Evolutionary conservation across 2,329 filamentous ascomycete genomes (phyloP).

Genomic region (Epichloe gansuensis): DNA sequence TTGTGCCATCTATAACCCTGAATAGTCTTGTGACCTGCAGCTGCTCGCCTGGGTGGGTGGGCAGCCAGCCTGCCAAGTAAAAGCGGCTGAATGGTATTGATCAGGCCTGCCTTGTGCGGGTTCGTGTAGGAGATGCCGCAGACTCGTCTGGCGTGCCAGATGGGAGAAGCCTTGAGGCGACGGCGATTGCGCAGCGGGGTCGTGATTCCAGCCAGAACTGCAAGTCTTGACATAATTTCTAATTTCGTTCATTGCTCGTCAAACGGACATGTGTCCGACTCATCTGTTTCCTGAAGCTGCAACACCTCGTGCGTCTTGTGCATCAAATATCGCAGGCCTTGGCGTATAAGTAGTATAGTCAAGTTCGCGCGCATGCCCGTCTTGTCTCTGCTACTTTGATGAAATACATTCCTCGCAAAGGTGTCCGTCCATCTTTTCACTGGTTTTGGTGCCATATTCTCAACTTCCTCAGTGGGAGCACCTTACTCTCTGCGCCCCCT

Average conservation of each 20-base stretch:
- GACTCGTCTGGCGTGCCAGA: slow-evolving; percentile 19
- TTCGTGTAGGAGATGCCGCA: slow-evolving; percentile 41
- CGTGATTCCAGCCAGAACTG: slow-evolving; percentile 33
- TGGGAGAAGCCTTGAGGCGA: slow-evolving; percentile 12
- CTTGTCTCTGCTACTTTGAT: slow-evolving; percentile 18
- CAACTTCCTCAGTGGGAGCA: slow-evolving; percentile 34
- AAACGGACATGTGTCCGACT: slow-evolving; percentile 26
- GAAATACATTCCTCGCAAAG: slow-evolving; percentile 13
- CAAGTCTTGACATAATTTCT: slow-evolving; percentile 31
- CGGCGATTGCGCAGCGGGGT: slow-evolving; percentile 11
- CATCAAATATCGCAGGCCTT: slow-evolving; percentile 35
- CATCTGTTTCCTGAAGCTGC: slow-evolving; percentile 28
- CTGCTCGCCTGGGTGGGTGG: slow-evolving; percentile 31
- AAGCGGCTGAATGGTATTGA: slow-evolving; percentile 42
- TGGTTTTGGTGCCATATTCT: too few relatives aligned
- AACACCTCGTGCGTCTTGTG: slow-evolving; percentile 20
- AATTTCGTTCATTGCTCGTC: slow-evolving; percentile 28
- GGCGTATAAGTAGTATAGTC: slow-evolving; percentile 38
- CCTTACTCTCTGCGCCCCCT: slow-evolving; percentile 32
- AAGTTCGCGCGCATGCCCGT: slow-evolving; percentile 42
- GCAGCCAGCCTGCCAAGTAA: slow-evolving; percentile 35
- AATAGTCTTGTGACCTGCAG: slow-evolving; percentile 25
- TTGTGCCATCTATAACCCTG: slow-evolving; percentile 31
- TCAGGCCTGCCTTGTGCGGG: slow-evolving; percentile 22
- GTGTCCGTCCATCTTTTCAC: slow-evolving; percentile 9